Base-by-base conservation (phyloP, 2,329 filamentous ascomycete species). In the Phialocephala subalpina region DNA sequence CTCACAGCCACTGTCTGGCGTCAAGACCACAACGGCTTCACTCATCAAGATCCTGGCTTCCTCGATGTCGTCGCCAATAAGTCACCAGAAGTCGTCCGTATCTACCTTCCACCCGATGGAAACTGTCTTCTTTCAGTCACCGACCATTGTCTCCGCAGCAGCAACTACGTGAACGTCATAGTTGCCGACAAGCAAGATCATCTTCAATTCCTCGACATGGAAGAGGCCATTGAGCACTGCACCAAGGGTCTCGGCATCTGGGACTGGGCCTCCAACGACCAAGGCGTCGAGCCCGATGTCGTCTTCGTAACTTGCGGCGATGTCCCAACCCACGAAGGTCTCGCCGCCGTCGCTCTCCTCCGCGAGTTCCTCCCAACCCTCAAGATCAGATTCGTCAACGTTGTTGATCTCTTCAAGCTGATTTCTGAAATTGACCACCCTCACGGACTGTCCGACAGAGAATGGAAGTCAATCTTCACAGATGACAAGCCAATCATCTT, bases 1-100 rank as follows among this genome's bases (percentile, higher is more conserved):
- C 83, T 94, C 62, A 94, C 92, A 0, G 88, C 90, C 1, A 92
- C 92, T 8, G 91, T 94, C 65, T 94, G 91, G 92, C 83, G 92
- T 73, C 92, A 94, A 80, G 92, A 94, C 70, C 92, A 94, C 82
- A 94, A 94, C 73, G 92, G 92, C 40, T 94, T 94, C 80, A 93
- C 90, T 0, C 91, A 94, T 76, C 91, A 94, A 76, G 91, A 93
- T 70, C 92, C 91, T 0, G 91, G 91, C 45, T 94, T 94, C 84
- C 84, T 94, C 14, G 91, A 93, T 70, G 89, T 94, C 0, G 86
- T 94, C 2, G 89, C 88, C 71, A 94, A 94, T 82, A 94, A 94
- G 81, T 90, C 87, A 70, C 91, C 92, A 8, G 90, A 93, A 72
- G 90, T 94, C 4, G 91, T 93, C 18, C 89, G 92, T 62, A 93